These are phyloP conservation scores for Hydrangea macrophylla DNA, from an alignment of 148 eudicot genomes.

Conservation along the genomic window DNA sequence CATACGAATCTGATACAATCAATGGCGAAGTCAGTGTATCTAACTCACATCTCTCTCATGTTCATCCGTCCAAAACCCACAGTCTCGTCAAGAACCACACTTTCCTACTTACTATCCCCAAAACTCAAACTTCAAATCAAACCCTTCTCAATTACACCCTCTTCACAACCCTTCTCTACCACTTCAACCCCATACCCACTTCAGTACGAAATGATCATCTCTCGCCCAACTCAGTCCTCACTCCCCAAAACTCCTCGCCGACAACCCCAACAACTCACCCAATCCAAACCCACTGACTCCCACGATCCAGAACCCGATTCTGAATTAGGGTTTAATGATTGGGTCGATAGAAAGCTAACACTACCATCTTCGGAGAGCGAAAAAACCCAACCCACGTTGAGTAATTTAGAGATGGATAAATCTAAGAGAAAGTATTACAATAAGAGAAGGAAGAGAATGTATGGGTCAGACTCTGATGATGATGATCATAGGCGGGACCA, in stretches of 20 bases:
- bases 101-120: conserved; percentile 16
- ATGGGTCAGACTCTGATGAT: conserved; percentile 83
- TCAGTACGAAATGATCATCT: conserved; percentile 84
- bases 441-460: conserved; percentile 78
- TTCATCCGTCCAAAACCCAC: conserved; percentile 33
- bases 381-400: not conserved
- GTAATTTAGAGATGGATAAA: conserved; percentile 49
- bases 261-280: conserved; percentile 20
- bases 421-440: conserved; percentile 76
- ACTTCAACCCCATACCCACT: conserved; percentile 70
- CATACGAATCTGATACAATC: too few species aligned
- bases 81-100: conserved; percentile 7
- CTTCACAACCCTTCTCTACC: conserved; percentile 40
- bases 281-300: conserved; percentile 31
- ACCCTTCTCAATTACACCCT: conserved; percentile 4
- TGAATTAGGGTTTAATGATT: conserved; percentile 63
- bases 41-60: conserved; percentile 31
- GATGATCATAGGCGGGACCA: conserved; percentile 36
- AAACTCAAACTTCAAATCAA: not conserved
- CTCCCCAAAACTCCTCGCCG: conserved; percentile 25
- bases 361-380: conserved; percentile 18
- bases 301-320: conserved; percentile 28
- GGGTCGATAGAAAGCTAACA: conserved; percentile 68
- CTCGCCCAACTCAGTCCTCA: conserved; percentile 48
- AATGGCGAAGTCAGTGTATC: conserved; percentile 43